Base-by-base conservation (phyloP, 1,139 yeast species). In the Kodamaea alishanica region DNA sequence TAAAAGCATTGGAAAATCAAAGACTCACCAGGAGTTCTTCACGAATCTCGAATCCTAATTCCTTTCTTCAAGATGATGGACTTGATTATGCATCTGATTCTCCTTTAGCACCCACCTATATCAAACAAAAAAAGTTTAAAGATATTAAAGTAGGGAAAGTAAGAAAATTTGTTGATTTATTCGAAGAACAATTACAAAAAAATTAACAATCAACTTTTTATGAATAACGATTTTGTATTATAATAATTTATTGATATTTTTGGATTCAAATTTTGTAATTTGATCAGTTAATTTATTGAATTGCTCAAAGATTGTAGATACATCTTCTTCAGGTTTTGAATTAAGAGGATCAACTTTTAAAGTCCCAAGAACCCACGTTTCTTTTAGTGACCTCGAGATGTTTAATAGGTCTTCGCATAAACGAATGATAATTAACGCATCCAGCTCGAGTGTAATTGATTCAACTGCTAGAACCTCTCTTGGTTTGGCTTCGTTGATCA, bases 351-450 rank as follows among this genome's bases (percentile, higher is more conserved):
- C 48, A 7, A 67, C 73, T 42, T 65, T 69, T 47, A 76, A 63
- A 24, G 79, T 75, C 4, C 79, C 80, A 44, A 78, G 58, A 29
- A 79, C 69, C 84, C 84, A 78, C 2, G 73, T 65, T 49, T 78
- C 84, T 46, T 74, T 71, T 30, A 78, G 51, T 0, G 70, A 65
- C 32, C 78, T 55, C 2, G 81, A 73, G 3, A 77, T 65, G 0
- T 70, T 59, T 10, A 78, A 58, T 22, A 78, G 54, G 40, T 78
- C 83, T 45, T 78, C 79, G 33, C 80, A 70, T 7, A 75, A 58
- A 36, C 81, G 58, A 4, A 77, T 67, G 3, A 78, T 76, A 4
- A 72, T 65, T 42, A 73, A 61, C 0, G 81, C 71, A 49, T 76
- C 74, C 10, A 78, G 66, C 49, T 78, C 81, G 10, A 78, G 73